phyloP scores from a whole-genome alignment of 805 yeast species.

The Hanseniaspora meyeri region DNA sequence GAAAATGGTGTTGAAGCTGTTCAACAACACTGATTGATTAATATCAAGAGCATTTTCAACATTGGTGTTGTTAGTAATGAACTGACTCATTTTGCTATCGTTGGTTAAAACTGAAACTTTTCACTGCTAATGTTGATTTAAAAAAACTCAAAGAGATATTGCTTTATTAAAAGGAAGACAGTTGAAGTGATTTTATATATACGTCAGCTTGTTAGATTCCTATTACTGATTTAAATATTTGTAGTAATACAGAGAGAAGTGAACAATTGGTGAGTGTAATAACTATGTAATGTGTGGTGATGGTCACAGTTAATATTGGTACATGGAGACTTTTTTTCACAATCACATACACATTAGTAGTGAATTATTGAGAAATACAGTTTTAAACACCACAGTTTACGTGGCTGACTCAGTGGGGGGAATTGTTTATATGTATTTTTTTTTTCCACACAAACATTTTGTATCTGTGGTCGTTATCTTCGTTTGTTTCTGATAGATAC shows the following conservation, averaged over 20 bases:
- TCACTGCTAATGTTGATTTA: background rate
- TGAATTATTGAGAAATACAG: background rate
- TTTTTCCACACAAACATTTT: background rate
- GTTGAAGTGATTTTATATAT: background rate
- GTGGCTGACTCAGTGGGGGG: background rate
- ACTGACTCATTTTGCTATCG: background rate
- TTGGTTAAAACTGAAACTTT: background rate
- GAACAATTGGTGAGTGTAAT: background rate
- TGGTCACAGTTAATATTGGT: background rate
- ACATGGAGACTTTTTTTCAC: background rate
- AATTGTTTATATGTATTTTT: background rate
- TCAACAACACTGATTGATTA: conserved; percentile 43
- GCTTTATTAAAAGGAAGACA: background rate
- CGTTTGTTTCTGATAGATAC: too few relatives aligned
- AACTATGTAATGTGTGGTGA: background rate
- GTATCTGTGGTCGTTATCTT: too few relatives aligned
- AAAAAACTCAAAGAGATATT: too few relatives aligned
- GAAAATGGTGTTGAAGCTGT: conserved; percentile 44
- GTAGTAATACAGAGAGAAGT: background rate
- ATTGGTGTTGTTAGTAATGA: conserved; percentile 21
- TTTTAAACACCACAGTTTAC: background rate
- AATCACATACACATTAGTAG: too few relatives aligned
- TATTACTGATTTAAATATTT: too few relatives aligned
- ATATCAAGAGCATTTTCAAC: conserved; percentile 46
- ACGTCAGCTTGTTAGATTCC: background rate